Percentiles rank a stretch among this genome's conserved stretches.
Conservation (phyloP, 1,284 basidiomycete genomes). For the Cutaneotrichosporon dermatis region DNA sequence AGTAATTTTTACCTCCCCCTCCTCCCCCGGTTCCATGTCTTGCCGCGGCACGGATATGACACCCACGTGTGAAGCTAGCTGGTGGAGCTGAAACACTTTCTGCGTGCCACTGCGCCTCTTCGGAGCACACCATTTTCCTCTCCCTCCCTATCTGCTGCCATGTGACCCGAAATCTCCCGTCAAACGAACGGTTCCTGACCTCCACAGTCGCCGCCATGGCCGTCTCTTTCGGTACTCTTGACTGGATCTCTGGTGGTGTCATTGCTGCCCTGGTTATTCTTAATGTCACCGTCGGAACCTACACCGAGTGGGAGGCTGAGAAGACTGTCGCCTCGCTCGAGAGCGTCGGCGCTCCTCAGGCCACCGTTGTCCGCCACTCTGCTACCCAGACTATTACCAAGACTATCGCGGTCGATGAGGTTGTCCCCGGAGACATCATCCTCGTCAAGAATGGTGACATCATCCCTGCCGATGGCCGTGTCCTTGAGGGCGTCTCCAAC, state of each 20-base stretch:
- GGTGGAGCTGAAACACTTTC: no score
- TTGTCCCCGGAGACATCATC: constrained; percentile 63
- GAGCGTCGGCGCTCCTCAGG: constrained; percentile 56
- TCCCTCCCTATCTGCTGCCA: not conserved
- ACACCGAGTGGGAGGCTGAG: constrained; percentile 51
- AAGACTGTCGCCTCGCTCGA: constrained; percentile 52
- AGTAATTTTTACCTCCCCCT: constrained; percentile 17
- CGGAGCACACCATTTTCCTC: not conserved
- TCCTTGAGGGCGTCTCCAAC: constrained; percentile 51
- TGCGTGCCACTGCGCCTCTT: no score
- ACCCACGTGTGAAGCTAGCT: no score
- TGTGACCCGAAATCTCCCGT: not conserved
- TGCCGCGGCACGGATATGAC: no score
- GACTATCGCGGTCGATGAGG: constrained; percentile 57
- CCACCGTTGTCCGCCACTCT: constrained; percentile 55
- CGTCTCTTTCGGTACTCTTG: constrained; percentile 60
- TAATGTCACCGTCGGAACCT: constrained; percentile 52
- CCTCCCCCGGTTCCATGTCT: not conserved
- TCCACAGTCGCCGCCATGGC: constrained; percentile 57
- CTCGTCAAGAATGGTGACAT: constrained; percentile 59
- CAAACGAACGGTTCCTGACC: not conserved
- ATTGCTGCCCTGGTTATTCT: constrained; percentile 61
- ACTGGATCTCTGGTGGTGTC: constrained; percentile 63
- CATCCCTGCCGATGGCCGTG: constrained; percentile 58
- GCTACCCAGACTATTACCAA: constrained; percentile 37